Evolutionary conservation across 2,329 filamentous ascomycete species (phyloP).

Genomic region (Aspergillus arachidicola): DNA sequence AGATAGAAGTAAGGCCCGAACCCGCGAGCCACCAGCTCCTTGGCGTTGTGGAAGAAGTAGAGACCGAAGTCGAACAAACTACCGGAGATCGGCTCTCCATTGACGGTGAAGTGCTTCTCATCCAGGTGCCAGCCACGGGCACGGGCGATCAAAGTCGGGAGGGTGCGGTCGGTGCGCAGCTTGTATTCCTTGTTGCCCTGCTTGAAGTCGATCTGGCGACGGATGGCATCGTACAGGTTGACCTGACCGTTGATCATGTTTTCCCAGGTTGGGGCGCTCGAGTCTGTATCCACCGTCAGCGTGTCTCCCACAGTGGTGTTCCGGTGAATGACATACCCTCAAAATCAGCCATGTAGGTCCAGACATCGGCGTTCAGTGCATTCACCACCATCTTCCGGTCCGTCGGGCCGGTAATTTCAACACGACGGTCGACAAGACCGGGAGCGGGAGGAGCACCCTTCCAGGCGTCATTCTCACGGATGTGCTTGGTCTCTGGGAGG

Average conservation of each 20-base stretch:
- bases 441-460: constrained; percentile 88
- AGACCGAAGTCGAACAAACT: constrained; percentile 95
- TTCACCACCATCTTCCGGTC: constrained; percentile 99
- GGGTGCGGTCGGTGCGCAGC: constrained; percentile 82
- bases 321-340: constrained; percentile 67
- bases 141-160: constrained; percentile 90
- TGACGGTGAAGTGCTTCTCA: constrained; percentile 96
- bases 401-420: constrained; percentile 96
- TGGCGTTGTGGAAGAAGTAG: constrained; percentile 98
- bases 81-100: constrained; percentile 91
- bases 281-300: constrained; percentile 61
- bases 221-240: constrained; percentile 95
- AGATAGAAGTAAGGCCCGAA: constrained; percentile 96
- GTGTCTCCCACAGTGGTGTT: not conserved
- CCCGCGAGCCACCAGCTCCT: constrained; percentile 81
- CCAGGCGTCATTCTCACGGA: constrained; percentile 93
- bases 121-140: constrained; percentile 97
- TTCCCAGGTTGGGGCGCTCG: constrained; percentile 94
- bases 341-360: constrained; percentile 99
- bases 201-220: constrained; percentile 94
- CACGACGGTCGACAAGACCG: constrained; percentile 86
- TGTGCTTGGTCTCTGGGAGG: constrained; percentile 90
- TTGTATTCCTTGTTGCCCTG: constrained; percentile 95
- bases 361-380: constrained; percentile 91
- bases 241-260: constrained; percentile 99